Conservation (phyloP, 2,329 filamentous ascomycete species). For the Colletotrichum tanaceti region DNA sequence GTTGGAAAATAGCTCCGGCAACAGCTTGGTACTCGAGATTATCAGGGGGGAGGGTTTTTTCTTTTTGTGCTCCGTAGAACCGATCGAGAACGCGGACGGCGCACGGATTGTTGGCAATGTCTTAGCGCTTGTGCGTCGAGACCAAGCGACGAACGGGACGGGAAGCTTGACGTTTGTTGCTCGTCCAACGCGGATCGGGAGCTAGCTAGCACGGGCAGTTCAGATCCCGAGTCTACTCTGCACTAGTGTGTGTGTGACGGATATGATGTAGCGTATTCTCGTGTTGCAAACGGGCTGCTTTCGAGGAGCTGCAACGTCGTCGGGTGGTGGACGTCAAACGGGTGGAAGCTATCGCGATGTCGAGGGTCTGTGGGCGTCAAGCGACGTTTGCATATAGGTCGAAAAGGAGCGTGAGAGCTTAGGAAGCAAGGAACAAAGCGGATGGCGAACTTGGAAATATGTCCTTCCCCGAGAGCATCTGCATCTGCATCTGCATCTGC, state of each 20-base stretch:
- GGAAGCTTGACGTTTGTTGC: slow-evolving; percentile 27
- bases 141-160: background rate
- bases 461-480: slow-evolving; percentile 1
- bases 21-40: background rate
- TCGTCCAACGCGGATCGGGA: slow-evolving; percentile 24
- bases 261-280: background rate
- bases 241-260: background rate
- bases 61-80: background rate
- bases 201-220: slow-evolving; percentile 25
- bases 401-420: background rate
- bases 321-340: background rate
- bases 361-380: slow-evolving; percentile 2
- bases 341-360: background rate
- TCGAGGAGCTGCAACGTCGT: too few species aligned
- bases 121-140: slow-evolving; percentile 10
- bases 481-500: too few species aligned
- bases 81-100: slow-evolving; percentile 5
- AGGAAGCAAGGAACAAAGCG: background rate
- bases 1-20: background rate
- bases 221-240: background rate
- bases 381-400: background rate
- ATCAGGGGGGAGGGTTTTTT: background rate
- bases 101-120: slow-evolving; percentile 19
- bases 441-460: slow-evolving; percentile 6
- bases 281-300: slow-evolving; percentile 15